Evolutionary conservation across 2,329 filamentous ascomycete genomes (phyloP), one percentile per base, ranked within the genome.

Genomic region (Verticillium dahliae): DNA sequence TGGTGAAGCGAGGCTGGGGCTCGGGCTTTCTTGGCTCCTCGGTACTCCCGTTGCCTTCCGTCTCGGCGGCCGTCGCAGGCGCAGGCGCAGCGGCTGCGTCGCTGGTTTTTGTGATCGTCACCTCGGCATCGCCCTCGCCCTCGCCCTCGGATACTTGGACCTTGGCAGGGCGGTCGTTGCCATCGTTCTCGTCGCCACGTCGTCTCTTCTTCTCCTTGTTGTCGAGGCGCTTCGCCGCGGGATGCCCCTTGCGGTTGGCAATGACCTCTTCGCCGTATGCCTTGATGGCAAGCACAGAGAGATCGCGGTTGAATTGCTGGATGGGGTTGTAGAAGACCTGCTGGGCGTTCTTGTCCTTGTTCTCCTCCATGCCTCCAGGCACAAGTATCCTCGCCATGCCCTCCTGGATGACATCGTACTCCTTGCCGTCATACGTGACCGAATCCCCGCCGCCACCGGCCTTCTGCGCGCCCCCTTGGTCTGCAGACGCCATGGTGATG

Each of bases 241-340:
- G 68, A 45, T 70, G 76, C 63, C 76, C 76, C 34, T 74, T 75
- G 62, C 76, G 78, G 68, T 75, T 78, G 38, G 82, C 76, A 18
- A 86, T 67, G 39, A 67, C 71, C 37, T 91, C 86, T 67, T 95
- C 87, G 1, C 91, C 91, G 73, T 94, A 97, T 0, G 90, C 90
- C 70, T 91, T 91, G 74, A 99, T 97, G 1, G 92, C 92, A 14
- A 99, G 83, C 33, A 97, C 91, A 63, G 92, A 97, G 66, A 99
- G 77, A 72, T 99, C 95, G 56, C 96, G 90, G 75, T 99, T 99
- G 81, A 98, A 99, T 73, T 99, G 95, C 73, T 99, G 95, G 60
- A 99, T 97, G 0, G 95, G 94, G 69, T 99, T 99, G 82, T 99
- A 99, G 72, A 99, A 99, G 61, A 99, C 96, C 69, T 94, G 90